Base-by-base conservation (phyloP, 257 asterid species). In the Echites panduratus region DNA sequence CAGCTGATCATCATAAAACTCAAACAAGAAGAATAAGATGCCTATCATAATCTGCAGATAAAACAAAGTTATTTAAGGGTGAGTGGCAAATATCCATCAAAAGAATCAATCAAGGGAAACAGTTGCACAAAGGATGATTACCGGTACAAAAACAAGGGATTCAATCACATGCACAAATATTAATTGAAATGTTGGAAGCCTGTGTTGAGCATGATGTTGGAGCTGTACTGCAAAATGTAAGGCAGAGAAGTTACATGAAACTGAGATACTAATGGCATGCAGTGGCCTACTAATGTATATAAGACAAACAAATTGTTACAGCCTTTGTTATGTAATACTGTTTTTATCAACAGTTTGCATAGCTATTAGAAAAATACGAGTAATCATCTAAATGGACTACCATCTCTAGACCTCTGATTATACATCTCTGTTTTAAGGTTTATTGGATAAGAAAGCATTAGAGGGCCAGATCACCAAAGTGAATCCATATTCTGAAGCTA, bases 151-250 rank as follows among this genome's bases (percentile, higher is more conserved):
- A 76, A 95, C 98, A 75, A 95, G 98, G 76, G 99, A 95, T 79
- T 95, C 99, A 53, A 95, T 88, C 68, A 95, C 98, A 79, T 95
- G 99, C 80, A 95, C 99, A 76, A 95, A 95, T 79, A 95, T 95
- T 88, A 95, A 82, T 68, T 95, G 99, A 84, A 95, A 95, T 56
- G 99, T 95, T 76, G 99, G 99, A 85, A 95, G 99, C 84, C 97
- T 84, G 78, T 92, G 98, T 14, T 93, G 97, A 79, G 98, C 99
- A 87, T 95, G 99, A 84, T 95, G 99, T 84, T 95, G 99, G 80
- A 95, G 98, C 93, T 92, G 98, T 76, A 90, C 99, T 95, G 99
- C 73, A 84, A 74, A 70, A 40, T 32, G 63, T 9, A 57, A 5
- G 41, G 48, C 10, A 4, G 20, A 44, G 5, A 74, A 6, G 54